phyloP scores from a whole-genome alignment of 1,139 yeast genomes.

The Suhomyces guaymorum region DNA sequence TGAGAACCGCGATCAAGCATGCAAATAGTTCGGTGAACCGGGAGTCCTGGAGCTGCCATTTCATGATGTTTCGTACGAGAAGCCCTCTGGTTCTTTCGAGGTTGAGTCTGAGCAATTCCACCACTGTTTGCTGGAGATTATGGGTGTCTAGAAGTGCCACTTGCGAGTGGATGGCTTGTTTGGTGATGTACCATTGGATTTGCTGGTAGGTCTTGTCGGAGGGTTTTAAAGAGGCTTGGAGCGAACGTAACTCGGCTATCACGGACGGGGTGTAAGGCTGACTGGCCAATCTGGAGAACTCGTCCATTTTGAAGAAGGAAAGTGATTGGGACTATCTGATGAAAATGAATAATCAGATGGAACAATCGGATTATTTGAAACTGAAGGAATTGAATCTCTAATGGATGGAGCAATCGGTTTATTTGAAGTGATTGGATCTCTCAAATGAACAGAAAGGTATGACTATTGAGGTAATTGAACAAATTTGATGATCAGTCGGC shows the following conservation, averaged over 20 bases:
- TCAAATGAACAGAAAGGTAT: too few relatives aligned
- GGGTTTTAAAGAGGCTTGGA: neutral
- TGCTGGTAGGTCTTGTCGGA: conserved; percentile 36
- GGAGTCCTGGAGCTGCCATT: conserved; percentile 47
- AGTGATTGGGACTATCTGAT: too few relatives aligned
- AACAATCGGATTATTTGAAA: neutral
- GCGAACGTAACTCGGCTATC: neutral
- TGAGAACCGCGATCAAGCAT: conserved; percentile 58
- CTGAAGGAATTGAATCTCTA: neutral
- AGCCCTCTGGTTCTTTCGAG: conserved; percentile 62
- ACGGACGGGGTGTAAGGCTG: neutral
- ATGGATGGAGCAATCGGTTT: too few relatives aligned
- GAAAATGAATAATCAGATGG: too few relatives aligned
- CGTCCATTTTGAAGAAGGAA: too few relatives aligned
- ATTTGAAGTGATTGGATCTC: too few relatives aligned
- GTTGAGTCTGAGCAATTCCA: conserved; percentile 55
- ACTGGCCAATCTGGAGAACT: neutral
- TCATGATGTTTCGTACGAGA: conserved; percentile 57
- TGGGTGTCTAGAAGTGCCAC: conserved; percentile 46
- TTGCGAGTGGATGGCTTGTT: conserved; percentile 47
- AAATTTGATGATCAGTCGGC: too few relatives aligned
- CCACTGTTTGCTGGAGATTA: conserved; percentile 51
- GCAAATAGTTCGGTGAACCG: conserved; percentile 54
- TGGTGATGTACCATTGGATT: conserved; percentile 55
- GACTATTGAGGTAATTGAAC: too few relatives aligned